phyloP scores from a whole-genome alignment of 306 rosid species.

The Prunus mira region DNA sequence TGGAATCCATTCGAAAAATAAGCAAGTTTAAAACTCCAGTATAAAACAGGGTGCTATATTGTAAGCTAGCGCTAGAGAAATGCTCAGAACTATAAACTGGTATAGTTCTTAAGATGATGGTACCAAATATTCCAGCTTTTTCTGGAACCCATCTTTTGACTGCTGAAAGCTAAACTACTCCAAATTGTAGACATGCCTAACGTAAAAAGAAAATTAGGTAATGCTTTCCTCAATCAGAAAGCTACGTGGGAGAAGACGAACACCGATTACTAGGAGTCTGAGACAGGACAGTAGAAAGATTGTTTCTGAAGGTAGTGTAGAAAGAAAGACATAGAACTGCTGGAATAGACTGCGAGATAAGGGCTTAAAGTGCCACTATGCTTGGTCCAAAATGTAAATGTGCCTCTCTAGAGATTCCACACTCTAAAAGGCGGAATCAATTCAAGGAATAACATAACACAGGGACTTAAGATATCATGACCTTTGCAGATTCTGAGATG shows the following conservation, averaged over 20 bases:
- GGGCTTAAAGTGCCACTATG: not conserved
- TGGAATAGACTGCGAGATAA: not conserved
- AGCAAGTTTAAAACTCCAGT: not conserved
- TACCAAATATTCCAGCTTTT: not conserved
- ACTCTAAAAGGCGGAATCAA: not conserved
- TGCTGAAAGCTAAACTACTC: not conserved
- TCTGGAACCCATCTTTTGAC: not conserved
- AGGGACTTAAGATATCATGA: not conserved
- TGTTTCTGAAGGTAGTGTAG: not conserved
- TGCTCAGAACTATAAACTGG: not conserved
- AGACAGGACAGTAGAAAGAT: not conserved
- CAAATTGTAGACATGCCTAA: not conserved
- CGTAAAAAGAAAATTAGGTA: not conserved
- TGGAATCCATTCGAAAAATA: not conserved
- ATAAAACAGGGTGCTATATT: not conserved
- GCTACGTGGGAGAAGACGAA: not conserved
- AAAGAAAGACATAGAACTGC: not conserved
- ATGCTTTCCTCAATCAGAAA: not conserved
- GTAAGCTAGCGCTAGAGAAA: not conserved
- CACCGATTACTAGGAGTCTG: not conserved
- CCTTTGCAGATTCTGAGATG: not conserved
- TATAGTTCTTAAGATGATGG: not conserved
- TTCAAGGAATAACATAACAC: not conserved
- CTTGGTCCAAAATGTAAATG: not conserved
- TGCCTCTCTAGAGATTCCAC: not conserved